Base-by-base conservation (phyloP, 345 rosid species). In the Citrus maxima region DNA sequence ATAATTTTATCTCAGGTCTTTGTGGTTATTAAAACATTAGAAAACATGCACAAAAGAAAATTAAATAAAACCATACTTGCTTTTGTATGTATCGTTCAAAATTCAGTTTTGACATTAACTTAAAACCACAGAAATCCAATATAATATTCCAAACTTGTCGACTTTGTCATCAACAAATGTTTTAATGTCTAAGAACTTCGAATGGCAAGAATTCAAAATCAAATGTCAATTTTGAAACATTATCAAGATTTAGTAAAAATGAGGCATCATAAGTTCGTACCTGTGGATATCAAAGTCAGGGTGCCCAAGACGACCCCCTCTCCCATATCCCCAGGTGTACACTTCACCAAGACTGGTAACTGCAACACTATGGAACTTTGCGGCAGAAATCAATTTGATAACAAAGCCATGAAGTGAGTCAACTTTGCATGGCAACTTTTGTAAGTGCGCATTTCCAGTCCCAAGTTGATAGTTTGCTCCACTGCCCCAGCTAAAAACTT, bases 291-390 rank as follows among this genome's bases (percentile, higher is more conserved):
- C 97, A 86, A 96, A 96, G 79, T 96, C 99, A 74, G 99, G 97
- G 82, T 96, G 99, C 77, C 99, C 99, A 88, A 96, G 99, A 77
- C 99, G 95, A 28, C 99, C 98, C 32, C 99, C 98, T 79, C 99
- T 94, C 74, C 98, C 99, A 83, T 93, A 96, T 18, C 99, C 99
- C 99, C 99, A 96, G 2, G 98, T 91, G 82, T 88, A 96, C 67
- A 94, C 92, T 84, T 94, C 89, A 81, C 99, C 99, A 76, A 62
- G 68, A 60, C 85, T 86, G 77, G 86, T 89, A 84, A 96, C 89
- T 59, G 98, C 97, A 71, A 89, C 89, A 84, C 99, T 94, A 73
- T 96, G 99, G 82, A 96, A 96, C 88, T 94, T 94, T 58, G 99
- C 90, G 62, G 98, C 98, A 81, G 98, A 93, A 76, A 93, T 88